phyloP scores from a whole-genome alignment of 257 asterid species.

The Solanum virginianum region DNA sequence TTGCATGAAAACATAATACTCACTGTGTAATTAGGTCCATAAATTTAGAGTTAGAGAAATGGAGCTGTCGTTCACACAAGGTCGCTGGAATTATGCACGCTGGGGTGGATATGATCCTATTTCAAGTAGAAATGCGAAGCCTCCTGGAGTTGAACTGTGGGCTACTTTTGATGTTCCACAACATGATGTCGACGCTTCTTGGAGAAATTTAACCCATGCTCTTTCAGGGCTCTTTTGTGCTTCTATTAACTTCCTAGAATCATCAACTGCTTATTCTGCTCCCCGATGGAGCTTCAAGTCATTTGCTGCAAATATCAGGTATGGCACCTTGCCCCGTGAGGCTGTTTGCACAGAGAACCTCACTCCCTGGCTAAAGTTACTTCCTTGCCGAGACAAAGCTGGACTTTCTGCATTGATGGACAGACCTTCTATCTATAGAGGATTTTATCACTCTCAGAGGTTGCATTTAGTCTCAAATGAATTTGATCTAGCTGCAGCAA shows the following conservation, averaged over 20 bases:
- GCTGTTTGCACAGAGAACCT: slow-evolving; percentile 99
- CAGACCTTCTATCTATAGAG: slow-evolving; percentile 77
- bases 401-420: slow-evolving; percentile 90
- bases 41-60: slow-evolving; percentile 74
- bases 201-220: slow-evolving; percentile 93
- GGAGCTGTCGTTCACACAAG: slow-evolving; percentile 97
- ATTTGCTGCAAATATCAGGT: slow-evolving; percentile 50
- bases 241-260: slow-evolving; percentile 92
- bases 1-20: neutral
- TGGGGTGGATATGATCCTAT: slow-evolving; percentile 97
- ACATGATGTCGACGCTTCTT: slow-evolving; percentile 62
- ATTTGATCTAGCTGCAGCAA: slow-evolving; percentile 25
- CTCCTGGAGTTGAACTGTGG: slow-evolving; percentile 99
- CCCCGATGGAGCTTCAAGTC: slow-evolving; percentile 72
- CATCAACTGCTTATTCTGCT: slow-evolving; percentile 64
- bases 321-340: slow-evolving; percentile 96
- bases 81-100: slow-evolving; percentile 89
- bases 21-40: slow-evolving; percentile 52
- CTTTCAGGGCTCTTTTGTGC: slow-evolving; percentile 99
- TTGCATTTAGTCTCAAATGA: slow-evolving; percentile 67
- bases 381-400: slow-evolving; percentile 94
- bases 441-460: slow-evolving; percentile 84
- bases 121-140: slow-evolving; percentile 76
- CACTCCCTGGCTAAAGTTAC: slow-evolving; percentile 98
- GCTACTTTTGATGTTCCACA: slow-evolving; percentile 88